Evolutionary conservation across 768 basidiomycete species (phyloP), one percentile per base, ranked within the genome.

Genomic region (Tubosaeta brunneosetosa): DNA sequence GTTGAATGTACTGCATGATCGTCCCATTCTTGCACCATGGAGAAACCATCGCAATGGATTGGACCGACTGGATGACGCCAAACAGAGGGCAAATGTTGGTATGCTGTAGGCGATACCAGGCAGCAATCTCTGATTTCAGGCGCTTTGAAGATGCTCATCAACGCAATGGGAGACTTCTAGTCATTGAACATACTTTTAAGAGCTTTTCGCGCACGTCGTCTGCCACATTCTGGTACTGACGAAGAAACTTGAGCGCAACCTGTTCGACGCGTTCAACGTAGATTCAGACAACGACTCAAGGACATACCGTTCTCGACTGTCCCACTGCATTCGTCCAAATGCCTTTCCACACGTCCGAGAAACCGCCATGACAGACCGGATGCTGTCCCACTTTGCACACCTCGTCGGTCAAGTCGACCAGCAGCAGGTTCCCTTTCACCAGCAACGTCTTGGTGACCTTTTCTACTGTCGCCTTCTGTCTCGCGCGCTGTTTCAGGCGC

Each of bases 11-110:
- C 22, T 74, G 65, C 49, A 70, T 72, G 49, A 84, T 69, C 8
- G 77, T 80, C 9, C 83, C 82, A 47, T 84, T 82, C 33, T 74
- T 72, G 60, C 81, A 83, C 81, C 82, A 85, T 4, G 78, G 77
- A 5, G 83, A 84, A 0, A 85, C 81, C 80, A 85, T 83, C 16
- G 77, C 83, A 26, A 85, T 72, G 44, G 78, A 77, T 32, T 74
- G 71, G 27, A 71, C 66, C 5, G 73, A 72, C 57, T 80, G 79
- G 14, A 80, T 65, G 50, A 85, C 74, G 2, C 83, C 83, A 49
- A 76, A 79, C 26, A 85, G 64, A 40, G 76, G 77, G 34, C 76
- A 76, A 43, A 85, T 72, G 52, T 84, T 82, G 41, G 70, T 71
- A 53, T 84, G 83, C 41, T 73, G 77, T 14, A 84, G 66, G 7